Base-by-base conservation (phyloP, 2,329 filamentous ascomycete species). In the Falciphora oryzae region DNA sequence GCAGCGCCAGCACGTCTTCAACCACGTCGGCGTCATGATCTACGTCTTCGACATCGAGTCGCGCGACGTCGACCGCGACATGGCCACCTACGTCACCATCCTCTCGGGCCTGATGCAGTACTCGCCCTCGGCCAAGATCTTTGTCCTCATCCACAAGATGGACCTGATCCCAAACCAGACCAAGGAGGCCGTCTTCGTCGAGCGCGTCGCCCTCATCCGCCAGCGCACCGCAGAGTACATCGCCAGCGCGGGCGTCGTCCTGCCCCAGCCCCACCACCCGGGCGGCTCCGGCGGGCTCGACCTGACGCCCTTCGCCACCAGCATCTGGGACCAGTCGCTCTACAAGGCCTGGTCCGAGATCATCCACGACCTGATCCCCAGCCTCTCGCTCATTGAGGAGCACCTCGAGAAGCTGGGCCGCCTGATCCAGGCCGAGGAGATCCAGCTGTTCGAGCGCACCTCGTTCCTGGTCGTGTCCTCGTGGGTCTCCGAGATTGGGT, bases 41-140 rank as follows among this genome's bases (percentile, higher is more conserved):
- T 99, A 99, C 80, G 95, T 99, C 76, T 99, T 99, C 79, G 95
- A 99, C 75, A 96, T 98, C 70, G 95, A 98, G 76, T 96, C 92
- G 25, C 90, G 93, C 74, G 95, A 98, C 76, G 92, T 97, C 71
- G 91, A 95, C 67, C 90, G 92, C 71, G 95, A 99, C 75, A 86
- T 98, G 63, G 88, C 94, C 65, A 97, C 93, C 65, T 99, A 98
- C 80, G 88, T 89, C 63, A 90, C 91, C 69, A 95, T 98, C 75
- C 92, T 98, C 70, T 87, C 89, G 62, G 95, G 95, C 0, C 83
- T 99, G 56, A 85, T 89, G 64, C 93, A 98, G 78, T 96, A 88
- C 82, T 96, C 91, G 61, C 81, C 85, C 38, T 80, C 81, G 3
- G 92, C 94, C 67, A 91, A 91, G 75, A 89, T 99, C 72, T 99